Percentiles rank a stretch among this genome's conserved stretches.
Conservation (phyloP, 768 basidiomycete species). For the Glaciozyma antarctica region DNA sequence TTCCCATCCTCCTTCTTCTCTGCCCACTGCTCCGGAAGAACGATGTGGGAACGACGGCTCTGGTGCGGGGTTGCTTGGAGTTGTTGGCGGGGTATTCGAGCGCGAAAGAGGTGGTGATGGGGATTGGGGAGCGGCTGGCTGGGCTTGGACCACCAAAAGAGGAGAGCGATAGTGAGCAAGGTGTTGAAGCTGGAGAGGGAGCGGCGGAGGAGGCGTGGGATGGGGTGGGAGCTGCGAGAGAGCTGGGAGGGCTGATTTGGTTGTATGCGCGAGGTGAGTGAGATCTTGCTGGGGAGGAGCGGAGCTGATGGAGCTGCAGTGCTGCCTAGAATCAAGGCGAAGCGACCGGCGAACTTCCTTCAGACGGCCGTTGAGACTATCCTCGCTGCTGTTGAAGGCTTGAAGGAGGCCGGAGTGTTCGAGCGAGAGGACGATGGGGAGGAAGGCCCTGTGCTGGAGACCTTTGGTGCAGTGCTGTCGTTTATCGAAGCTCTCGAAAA, state of each 20-base stretch:
- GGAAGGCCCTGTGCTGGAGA: neutral
- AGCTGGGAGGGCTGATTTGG: neutral
- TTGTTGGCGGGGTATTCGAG: neutral
- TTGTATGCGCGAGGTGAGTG: neutral
- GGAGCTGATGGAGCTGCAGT: neutral
- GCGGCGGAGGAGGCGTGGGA: neutral
- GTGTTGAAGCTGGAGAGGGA: neutral
- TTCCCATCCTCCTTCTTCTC: no score
- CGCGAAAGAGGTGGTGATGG: conserved; percentile 6
- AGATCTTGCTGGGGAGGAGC: neutral
- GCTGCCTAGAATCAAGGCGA: conserved; percentile 1
- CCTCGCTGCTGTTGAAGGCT: neutral
- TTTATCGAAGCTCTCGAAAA: neutral
- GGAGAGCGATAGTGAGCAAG: neutral
- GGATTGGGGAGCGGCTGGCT: neutral
- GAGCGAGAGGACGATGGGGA: neutral
- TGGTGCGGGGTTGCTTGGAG: neutral
- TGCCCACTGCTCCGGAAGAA: no score
- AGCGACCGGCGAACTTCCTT: conserved; percentile 4
- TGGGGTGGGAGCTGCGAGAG: neutral
- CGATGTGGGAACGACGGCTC: no score
- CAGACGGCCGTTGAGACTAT: neutral
- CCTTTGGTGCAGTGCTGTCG: neutral
- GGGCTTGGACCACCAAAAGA: neutral
- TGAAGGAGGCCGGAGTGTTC: neutral